Base-by-base conservation (phyloP, 2,329 filamentous ascomycete species). In the Esteya vermicola region DNA sequence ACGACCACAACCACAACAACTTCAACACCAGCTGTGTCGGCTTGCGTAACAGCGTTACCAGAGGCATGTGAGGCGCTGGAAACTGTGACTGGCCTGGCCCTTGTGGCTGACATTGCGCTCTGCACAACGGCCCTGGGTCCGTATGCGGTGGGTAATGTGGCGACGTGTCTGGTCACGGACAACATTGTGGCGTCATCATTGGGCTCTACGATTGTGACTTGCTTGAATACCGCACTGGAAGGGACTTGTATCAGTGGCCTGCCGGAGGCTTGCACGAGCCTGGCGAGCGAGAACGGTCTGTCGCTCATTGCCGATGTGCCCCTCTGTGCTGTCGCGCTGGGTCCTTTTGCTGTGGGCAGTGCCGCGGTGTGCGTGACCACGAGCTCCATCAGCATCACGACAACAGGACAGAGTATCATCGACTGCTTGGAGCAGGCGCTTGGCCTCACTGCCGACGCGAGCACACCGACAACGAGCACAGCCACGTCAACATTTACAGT, bases 271-370 rank as follows among this genome's bases (percentile, higher is more conserved):
- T 48, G 48, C 33, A 6, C 19, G n/a, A 25, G 12, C 5, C 30
- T 50, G 2, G 14, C 22, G 8, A 34, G 6, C 20, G 35, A 35
- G 7, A 38, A 7, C 3, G 42, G 41, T 10, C 8, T 40, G 7
- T n/a, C 7, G 12, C 39, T 50, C 2, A 4, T 42, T 2, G n/a
- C 30, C 1, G 38, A 47, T 19, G 13, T 45, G 0, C 16, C 38
- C 2, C 4, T 27, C 10, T 50, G 48, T 22, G 13, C 34, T 3
- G n/a, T 33, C 0, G 42, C 39, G 9, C 41, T 50, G 27, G 48
- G 48, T 7, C 43, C 43, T 4, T 49, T 46, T 13, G 47, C 42
- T 0, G 23, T 44, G 2, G 48, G n/a, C n/a, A n/a, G n/a, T n/a
- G n/a, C n/a, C n/a, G n/a, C 28, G 6, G n/a, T 5, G 9, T 31